Percentiles rank a stretch among this genome's conserved stretches.
Conservation (phyloP, 495 filamentous ascomycete genomes). For the Penicillium simplicissimum region DNA sequence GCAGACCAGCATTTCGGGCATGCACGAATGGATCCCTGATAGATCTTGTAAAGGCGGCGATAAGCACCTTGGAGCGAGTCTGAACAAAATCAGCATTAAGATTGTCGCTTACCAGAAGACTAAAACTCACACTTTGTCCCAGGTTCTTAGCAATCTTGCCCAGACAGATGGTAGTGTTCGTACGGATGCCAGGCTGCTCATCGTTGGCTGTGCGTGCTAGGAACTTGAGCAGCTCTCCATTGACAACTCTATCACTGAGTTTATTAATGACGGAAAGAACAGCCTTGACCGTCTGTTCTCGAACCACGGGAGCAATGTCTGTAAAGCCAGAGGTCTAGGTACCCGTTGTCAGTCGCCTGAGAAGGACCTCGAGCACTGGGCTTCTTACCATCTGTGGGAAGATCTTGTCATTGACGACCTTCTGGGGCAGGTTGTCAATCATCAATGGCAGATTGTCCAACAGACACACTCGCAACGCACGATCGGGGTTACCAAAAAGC, state of each 20-base stretch:
- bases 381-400: constrained; percentile 81
- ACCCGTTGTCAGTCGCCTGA: neutral
- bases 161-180: constrained; percentile 96
- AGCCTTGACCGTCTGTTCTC: constrained; percentile 94
- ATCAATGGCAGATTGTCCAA: constrained; percentile 86
- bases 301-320: constrained; percentile 84
- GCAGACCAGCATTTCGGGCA: constrained; percentile 81
- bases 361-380: neutral
- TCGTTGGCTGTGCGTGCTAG: constrained; percentile 96
- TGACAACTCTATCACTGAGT: constrained; percentile 87
- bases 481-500: constrained; percentile 86
- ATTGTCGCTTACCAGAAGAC: neutral
- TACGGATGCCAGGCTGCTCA: constrained; percentile 94
- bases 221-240: constrained; percentile 88
- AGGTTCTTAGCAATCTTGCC: constrained; percentile 93
- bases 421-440: constrained; percentile 88
- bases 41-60: constrained; percentile 85
- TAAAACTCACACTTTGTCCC: constrained; percentile 60
- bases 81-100: constrained; percentile 32
- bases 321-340: constrained; percentile 83
- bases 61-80: constrained; percentile 84
- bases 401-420: constrained; percentile 92
- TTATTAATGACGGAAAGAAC: constrained; percentile 83
- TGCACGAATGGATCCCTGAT: constrained; percentile 93
- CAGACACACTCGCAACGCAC: constrained; percentile 87